phyloP scores from a whole-genome alignment of 129 eudicot genomes.

The Deinandra increscens region DNA sequence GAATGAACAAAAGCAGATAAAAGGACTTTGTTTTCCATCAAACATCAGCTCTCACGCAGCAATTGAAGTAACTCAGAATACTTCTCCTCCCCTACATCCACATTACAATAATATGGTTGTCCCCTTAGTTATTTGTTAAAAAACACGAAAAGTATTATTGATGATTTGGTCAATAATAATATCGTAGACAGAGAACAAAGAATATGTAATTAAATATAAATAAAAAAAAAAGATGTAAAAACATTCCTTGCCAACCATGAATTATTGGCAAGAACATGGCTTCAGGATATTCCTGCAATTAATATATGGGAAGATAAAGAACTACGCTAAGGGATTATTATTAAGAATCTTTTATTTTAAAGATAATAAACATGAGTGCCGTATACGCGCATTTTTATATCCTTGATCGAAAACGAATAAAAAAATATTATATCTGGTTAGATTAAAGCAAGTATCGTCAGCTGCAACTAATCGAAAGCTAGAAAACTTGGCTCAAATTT shows the following conservation, averaged over 20 bases:
- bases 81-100: conserved; percentile 56
- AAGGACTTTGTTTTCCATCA: background rate
- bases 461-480: background rate
- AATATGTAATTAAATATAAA: conserved; percentile 9
- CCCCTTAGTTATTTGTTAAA: background rate
- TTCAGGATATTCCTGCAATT: conserved; percentile 9
- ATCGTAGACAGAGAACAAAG: background rate
- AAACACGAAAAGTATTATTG: background rate
- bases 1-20: conserved; percentile 23
- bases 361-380: no score
- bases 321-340: no score
- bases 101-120: background rate
- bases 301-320: background rate
- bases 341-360: no score
- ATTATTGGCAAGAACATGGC: conserved; percentile 31
- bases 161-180: conserved; percentile 19
- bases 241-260: conserved; percentile 32
- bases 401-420: no score
- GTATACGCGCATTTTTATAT: no score
- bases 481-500: no score
- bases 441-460: background rate
- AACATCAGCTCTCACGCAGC: conserved; percentile 61
- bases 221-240: conserved; percentile 30
- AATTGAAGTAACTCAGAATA: conserved; percentile 65
- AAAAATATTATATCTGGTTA: no score